Percentiles rank a stretch among this genome's conserved stretches.
These are phyloP conservation scores for Talaromyces funiculosus DNA, from an alignment of 2,329 filamentous ascomycete genomes.

Conservation along the genomic window DNA sequence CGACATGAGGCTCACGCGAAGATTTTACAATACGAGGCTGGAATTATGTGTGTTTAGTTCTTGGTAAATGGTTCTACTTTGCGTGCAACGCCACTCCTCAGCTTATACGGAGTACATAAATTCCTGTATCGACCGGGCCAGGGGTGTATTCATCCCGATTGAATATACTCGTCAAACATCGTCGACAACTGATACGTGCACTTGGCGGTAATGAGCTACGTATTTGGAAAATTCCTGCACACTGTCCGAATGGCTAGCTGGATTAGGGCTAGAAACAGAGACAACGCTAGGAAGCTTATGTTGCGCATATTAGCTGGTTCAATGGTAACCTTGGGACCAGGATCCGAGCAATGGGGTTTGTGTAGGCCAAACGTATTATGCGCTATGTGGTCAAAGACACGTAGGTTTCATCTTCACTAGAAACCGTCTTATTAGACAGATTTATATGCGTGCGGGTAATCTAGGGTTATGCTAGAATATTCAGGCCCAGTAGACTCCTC, in stretches of 20 bases:
- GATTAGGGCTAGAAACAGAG: background rate
- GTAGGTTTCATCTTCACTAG: background rate
- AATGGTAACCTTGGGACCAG: conserved; percentile 23
- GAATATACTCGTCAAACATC: no score
- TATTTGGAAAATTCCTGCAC: background rate
- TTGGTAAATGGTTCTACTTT: background rate
- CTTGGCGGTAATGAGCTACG: background rate
- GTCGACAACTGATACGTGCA: no score
- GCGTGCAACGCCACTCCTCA: background rate
- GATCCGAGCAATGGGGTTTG: conserved; percentile 16
- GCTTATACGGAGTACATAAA: background rate
- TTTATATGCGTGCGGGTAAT: no score
- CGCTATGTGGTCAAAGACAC: background rate
- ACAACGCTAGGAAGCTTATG: conserved; percentile 9
- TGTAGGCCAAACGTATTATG: background rate
- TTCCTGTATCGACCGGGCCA: background rate
- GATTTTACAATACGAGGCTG: background rate
- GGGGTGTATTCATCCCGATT: no score
- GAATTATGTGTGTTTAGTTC: background rate
- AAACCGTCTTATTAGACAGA: background rate
- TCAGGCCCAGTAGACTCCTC: background rate
- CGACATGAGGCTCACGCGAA: background rate
- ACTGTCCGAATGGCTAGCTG: background rate
- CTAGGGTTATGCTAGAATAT: background rate
- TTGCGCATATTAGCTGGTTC: conserved; percentile 19